These are phyloP conservation scores for Leucoagaricus sp. DNA, from an alignment of 1,284 basidiomycete genomes.

Conservation along the genomic window DNA sequence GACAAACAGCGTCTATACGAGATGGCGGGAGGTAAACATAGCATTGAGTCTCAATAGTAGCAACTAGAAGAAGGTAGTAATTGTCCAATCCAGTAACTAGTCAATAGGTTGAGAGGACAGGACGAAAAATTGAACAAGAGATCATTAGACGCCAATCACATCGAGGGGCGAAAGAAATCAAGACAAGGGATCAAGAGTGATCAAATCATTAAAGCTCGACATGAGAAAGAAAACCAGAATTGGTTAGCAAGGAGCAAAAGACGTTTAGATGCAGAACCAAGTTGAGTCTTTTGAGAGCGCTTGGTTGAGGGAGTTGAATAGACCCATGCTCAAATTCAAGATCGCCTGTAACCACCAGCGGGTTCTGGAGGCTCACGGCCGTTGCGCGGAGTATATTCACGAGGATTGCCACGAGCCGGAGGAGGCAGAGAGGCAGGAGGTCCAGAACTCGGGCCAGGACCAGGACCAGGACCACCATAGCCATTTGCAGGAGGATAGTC, in stretches of 20 bases:
- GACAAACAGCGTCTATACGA: slow-evolving; percentile 47
- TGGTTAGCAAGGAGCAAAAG: slow-evolving; percentile 7
- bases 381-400: slow-evolving; percentile 66
- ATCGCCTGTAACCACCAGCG: slow-evolving; percentile 36
- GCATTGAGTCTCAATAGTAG: slow-evolving; percentile 12
- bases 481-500: slow-evolving; percentile 57
- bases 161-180: slow-evolving; percentile 6
- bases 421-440: slow-evolving; percentile 44
- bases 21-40: slow-evolving; percentile 35
- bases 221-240: background rate
- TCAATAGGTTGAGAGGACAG: slow-evolving; percentile 3
- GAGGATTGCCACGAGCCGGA: slow-evolving; percentile 32
- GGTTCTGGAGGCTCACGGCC: slow-evolving; percentile 47
- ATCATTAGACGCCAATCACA: slow-evolving; percentile 9
- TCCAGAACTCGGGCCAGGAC: slow-evolving; percentile 25
- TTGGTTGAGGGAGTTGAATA: background rate
- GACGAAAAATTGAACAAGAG: slow-evolving; percentile 1
- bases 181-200: slow-evolving; percentile 5
- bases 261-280: slow-evolving; percentile 9
- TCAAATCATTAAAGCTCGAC: background rate
- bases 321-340: slow-evolving; percentile 22
- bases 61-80: background rate
- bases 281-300: background rate
- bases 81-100: slow-evolving; percentile 11
- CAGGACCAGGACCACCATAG: slow-evolving; percentile 35